These are phyloP conservation scores for Gleditsia sinensis DNA, from an alignment of 306 rosid species.

Conservation along the genomic window DNA sequence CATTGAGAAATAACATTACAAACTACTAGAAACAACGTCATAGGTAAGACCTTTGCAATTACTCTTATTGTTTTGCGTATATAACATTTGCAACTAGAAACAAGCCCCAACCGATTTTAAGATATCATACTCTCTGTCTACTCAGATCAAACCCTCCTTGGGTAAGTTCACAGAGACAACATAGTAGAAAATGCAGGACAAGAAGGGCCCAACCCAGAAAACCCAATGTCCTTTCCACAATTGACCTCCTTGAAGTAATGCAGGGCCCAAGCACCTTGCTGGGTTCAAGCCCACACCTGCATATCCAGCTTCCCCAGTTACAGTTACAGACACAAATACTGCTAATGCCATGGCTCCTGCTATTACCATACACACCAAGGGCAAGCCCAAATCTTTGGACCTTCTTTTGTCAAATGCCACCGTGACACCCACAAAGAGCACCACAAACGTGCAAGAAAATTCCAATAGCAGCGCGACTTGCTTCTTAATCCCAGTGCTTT, in stretches of 20 bases:
- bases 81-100: too few species aligned
- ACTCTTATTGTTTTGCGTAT: too few species aligned
- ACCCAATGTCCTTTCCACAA: constrained; percentile 89
- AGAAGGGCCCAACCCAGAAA: constrained; percentile 75
- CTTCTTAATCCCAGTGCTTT: constrained; percentile 47
- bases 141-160: constrained; percentile 32
- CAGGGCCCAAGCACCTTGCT: constrained; percentile 77
- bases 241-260: constrained; percentile 51
- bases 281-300: constrained; percentile 70
- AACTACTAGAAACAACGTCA: too few species aligned
- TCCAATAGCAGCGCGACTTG: constrained; percentile 59
- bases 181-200: constrained; percentile 59
- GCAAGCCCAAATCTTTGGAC: constrained; percentile 53
- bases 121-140: constrained; percentile 41
- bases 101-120: constrained; percentile 35
- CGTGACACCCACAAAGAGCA: constrained; percentile 68
- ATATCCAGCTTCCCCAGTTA: constrained; percentile 43
- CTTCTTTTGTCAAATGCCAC: constrained; percentile 64
- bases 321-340: constrained; percentile 48
- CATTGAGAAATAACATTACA: too few species aligned
- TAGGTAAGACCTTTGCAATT: too few species aligned
- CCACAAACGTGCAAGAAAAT: constrained; percentile 66
- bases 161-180: constrained; percentile 54
- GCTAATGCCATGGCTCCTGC: constrained; percentile 44
- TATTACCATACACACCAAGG: constrained; percentile 46